Conservation (phyloP, 129 eudicot species). For the Centella asiatica region DNA sequence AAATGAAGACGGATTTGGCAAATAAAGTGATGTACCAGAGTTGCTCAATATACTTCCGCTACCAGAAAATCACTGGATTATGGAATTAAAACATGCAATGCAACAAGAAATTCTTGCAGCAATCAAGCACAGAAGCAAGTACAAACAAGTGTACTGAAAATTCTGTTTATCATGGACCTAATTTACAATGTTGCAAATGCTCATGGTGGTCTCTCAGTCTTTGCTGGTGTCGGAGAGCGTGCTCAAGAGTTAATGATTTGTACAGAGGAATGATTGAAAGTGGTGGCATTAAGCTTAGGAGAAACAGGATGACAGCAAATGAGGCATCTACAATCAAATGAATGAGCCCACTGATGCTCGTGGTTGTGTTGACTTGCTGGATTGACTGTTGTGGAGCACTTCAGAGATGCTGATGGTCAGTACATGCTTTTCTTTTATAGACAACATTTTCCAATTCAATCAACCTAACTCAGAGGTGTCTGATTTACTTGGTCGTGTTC, state of each 20-base stretch:
- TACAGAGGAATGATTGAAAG: constrained; percentile 70
- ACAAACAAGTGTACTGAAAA: no score
- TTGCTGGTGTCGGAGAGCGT: constrained; percentile 76
- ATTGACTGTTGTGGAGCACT: constrained; percentile 96
- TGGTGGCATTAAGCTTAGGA: constrained; percentile 73
- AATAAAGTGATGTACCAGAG: no score
- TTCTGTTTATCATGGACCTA: constrained; percentile 67
- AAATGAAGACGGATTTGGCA: no score
- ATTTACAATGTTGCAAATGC: constrained; percentile 71
- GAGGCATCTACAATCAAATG: constrained; percentile 98
- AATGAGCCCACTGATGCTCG: constrained; percentile 99
- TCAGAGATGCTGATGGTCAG: constrained; percentile 99
- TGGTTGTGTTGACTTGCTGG: constrained; percentile 99
- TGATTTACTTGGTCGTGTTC: constrained; percentile 72
- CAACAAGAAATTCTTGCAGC: no score
- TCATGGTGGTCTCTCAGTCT: constrained; percentile 81
- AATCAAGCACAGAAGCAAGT: no score
- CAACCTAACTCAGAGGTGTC: constrained; percentile 84
- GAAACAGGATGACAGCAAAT: constrained; percentile 89
- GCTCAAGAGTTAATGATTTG: constrained; percentile 61
- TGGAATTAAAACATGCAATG: no score
- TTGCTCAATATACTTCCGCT: no score
- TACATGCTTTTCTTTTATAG: constrained; percentile 95
- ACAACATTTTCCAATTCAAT: constrained; percentile 96
- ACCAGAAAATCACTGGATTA: no score